Evolutionary conservation across 257 asterid genomes (phyloP).

Genomic region (Salvia rosmarinus): DNA sequence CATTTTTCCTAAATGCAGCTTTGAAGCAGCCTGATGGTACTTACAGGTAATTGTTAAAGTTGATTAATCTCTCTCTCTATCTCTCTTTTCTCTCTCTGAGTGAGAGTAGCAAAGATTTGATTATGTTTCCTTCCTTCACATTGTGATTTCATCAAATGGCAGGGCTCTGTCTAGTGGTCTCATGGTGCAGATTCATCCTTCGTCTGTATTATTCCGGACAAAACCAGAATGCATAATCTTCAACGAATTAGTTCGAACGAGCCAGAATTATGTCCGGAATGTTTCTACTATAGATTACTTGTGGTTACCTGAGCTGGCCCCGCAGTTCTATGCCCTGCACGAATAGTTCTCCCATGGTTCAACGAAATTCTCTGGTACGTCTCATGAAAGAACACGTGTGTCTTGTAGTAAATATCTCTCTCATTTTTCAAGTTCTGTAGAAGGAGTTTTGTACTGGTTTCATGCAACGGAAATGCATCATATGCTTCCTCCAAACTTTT

Average conservation of each 20-base stretch:
- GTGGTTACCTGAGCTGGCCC: slow-evolving; percentile 94
- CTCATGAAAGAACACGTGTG: slow-evolving; percentile 10
- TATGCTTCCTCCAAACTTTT: not conserved
- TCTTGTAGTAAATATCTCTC: too few relatives aligned
- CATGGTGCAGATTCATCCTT: slow-evolving; percentile 86
- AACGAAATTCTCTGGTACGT: slow-evolving; percentile 22
- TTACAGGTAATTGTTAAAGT: slow-evolving; percentile 60
- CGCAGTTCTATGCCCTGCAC: slow-evolving; percentile 61
- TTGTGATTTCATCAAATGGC: slow-evolving; percentile 35
- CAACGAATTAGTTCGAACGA: slow-evolving; percentile 77
- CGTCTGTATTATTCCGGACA: slow-evolving; percentile 72
- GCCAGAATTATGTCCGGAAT: slow-evolving; percentile 72
- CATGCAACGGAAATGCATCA: too few relatives aligned
- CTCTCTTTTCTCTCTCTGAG: not conserved
- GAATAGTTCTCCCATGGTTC: slow-evolving; percentile 42
- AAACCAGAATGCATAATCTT: slow-evolving; percentile 92
- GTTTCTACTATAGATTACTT: slow-evolving; percentile 75
- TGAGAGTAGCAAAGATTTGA: not conserved
- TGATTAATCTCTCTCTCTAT: not conserved
- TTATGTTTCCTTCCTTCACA: not conserved
- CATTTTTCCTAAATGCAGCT: slow-evolving; percentile 96
- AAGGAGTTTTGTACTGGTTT: too few relatives aligned
- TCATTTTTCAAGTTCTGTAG: too few relatives aligned
- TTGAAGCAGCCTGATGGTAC: slow-evolving; percentile 89
- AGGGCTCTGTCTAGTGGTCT: slow-evolving; percentile 91